phyloP scores from a whole-genome alignment of 805 yeast genomes.

The Lipomyces mesembrius region DNA sequence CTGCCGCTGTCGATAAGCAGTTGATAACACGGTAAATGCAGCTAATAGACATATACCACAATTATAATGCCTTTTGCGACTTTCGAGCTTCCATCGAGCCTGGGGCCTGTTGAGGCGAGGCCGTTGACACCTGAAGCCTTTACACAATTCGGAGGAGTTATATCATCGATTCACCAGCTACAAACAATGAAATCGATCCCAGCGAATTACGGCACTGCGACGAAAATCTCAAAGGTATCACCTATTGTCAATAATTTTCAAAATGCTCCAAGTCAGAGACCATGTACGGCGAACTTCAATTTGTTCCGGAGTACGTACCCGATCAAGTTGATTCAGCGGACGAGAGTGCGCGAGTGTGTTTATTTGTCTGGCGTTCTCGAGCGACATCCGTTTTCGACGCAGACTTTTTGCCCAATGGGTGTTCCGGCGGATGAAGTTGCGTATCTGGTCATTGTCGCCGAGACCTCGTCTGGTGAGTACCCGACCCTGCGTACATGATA shows the following conservation, averaged over 20 bases:
- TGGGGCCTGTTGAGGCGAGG: slow-evolving; percentile 51
- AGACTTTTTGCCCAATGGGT: slow-evolving; percentile 93
- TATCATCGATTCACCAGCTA: slow-evolving; percentile 78
- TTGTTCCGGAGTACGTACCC: slow-evolving; percentile 83
- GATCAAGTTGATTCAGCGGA: slow-evolving; percentile 54
- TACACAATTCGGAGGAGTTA: slow-evolving; percentile 71
- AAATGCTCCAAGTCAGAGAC: slow-evolving; percentile 53
- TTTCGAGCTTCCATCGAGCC: slow-evolving; percentile 9
- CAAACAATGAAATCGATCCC: slow-evolving; percentile 50
- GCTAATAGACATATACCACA: background rate
- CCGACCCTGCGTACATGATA: no score
- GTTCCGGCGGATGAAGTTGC: slow-evolving; percentile 54
- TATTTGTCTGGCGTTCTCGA: slow-evolving; percentile 75
- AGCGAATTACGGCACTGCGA: slow-evolving; percentile 95
- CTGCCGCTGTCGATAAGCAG: background rate
- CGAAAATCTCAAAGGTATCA: slow-evolving; percentile 73
- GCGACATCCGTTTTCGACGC: slow-evolving; percentile 87
- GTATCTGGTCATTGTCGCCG: slow-evolving; percentile 82
- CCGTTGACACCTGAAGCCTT: slow-evolving; percentile 70
- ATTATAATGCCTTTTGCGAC: slow-evolving; percentile 34
- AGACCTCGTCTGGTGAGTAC: slow-evolving; percentile 46
- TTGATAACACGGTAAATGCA: background rate
- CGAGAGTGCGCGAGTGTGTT: slow-evolving; percentile 12
- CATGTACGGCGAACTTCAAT: slow-evolving; percentile 74
- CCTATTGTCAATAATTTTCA: slow-evolving; percentile 61